phyloP scores from a whole-genome alignment of 2,329 filamentous ascomycete species.

The Botryotinia calthae region DNA sequence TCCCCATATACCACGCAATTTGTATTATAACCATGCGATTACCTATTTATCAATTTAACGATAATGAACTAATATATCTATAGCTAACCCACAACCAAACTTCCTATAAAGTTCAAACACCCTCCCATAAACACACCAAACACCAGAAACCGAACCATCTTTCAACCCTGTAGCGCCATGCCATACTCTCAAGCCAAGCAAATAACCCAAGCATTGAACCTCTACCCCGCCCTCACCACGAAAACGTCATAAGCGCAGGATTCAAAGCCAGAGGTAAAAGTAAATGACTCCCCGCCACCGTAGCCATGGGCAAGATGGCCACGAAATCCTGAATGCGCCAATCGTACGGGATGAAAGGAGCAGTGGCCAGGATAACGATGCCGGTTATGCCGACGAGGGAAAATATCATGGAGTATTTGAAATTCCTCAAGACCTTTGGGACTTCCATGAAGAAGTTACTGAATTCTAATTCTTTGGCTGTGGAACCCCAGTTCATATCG shows the following conservation, averaged over 20 bases:
- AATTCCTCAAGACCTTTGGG: slow-evolving; percentile 72
- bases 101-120: no score
- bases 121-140: no score
- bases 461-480: slow-evolving; percentile 76
- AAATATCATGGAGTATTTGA: slow-evolving; percentile 51
- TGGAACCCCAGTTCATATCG: slow-evolving; percentile 83
- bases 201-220: neutral
- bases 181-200: neutral
- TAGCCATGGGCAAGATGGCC: slow-evolving; percentile 73
- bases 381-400: slow-evolving; percentile 54
- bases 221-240: slow-evolving; percentile 51
- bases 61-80: no score
- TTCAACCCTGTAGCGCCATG: no score
- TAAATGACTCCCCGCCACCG: slow-evolving; percentile 66
- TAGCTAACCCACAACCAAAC: no score
- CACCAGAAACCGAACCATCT: no score
- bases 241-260: slow-evolving; percentile 77
- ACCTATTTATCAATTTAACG: no score
- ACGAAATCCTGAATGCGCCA: slow-evolving; percentile 71
- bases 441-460: slow-evolving; percentile 85
- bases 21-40: no score
- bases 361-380: slow-evolving; percentile 59
- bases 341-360: slow-evolving; percentile 60
- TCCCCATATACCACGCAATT: no score
- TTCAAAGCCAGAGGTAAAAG: slow-evolving; percentile 71